These are phyloP conservation scores for Capsaspora owczarzaki DNA, from an alignment of 78 protist genomes.

Conservation along the genomic window DNA sequence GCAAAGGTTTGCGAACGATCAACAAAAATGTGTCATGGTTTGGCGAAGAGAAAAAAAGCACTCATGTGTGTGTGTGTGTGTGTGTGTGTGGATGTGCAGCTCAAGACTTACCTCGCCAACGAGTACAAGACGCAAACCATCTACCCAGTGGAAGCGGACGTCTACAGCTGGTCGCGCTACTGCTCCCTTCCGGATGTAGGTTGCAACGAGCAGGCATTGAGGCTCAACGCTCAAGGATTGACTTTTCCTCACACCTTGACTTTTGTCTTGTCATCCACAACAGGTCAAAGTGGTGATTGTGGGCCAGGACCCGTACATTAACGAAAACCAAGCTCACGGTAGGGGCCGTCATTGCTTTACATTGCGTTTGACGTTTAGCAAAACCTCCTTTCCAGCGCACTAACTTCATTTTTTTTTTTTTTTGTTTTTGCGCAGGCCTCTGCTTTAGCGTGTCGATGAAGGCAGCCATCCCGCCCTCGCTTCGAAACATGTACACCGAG, in stretches of 20 bases:
- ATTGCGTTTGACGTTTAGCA: no score
- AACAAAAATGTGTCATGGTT: neutral
- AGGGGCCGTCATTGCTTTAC: no score
- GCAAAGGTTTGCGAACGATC: neutral
- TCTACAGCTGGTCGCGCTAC: neutral
- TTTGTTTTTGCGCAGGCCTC: no score
- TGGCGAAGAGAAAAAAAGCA: no score
- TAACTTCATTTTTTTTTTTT: no score
- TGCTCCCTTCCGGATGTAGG: neutral
- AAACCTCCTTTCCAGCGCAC: no score
- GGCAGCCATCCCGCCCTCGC: neutral
- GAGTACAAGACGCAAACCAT: neutral
- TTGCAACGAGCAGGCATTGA: no score
- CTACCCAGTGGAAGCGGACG: neutral
- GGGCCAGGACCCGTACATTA: neutral
- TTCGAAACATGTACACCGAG: neutral
- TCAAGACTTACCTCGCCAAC: neutral
- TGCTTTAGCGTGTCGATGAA: neutral
- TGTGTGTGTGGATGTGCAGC: neutral
- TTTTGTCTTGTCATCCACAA: no score
- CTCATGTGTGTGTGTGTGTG: no score
- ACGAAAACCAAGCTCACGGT: neutral
- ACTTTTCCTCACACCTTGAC: no score
- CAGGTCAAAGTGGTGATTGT: neutral
- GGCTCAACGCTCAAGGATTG: no score